These are phyloP conservation scores for Sugiyamaella neomexicana DNA, from an alignment of 1,139 yeast species.

Conservation along the genomic window DNA sequence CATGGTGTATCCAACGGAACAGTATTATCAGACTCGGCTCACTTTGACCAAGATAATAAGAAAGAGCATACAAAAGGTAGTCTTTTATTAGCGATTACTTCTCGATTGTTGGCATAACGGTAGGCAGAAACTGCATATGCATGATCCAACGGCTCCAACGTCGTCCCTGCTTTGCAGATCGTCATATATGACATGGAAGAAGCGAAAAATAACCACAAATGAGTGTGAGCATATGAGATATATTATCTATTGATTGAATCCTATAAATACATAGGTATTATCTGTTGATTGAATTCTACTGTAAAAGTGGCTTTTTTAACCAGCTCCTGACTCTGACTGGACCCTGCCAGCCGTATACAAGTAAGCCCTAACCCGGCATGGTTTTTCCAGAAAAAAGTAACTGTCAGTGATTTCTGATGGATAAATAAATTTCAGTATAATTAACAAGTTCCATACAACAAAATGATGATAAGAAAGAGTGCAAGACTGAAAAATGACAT, in stretches of 20 bases:
- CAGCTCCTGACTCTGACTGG: background rate
- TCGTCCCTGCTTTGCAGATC: background rate
- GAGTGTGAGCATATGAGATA: too few relatives aligned
- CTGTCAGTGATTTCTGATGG: background rate
- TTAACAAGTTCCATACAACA: background rate
- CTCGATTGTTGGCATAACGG: background rate
- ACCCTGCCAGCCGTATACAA: constrained; percentile 5
- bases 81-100: background rate
- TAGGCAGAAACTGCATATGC: background rate
- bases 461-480: constrained; percentile 3
- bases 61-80: background rate
- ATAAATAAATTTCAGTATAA: background rate
- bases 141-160: background rate
- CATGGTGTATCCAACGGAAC: background rate
- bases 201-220: background rate
- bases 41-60: background rate
- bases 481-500: constrained; percentile 1
- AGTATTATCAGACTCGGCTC: background rate
- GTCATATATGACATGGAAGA: too few relatives aligned
- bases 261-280: too few relatives aligned
- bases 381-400: constrained; percentile 13
- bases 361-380: constrained; percentile 15
- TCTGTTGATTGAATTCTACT: too few relatives aligned
- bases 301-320: too few relatives aligned
- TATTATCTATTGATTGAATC: too few relatives aligned